Evolutionary conservation across 805 yeast genomes (phyloP).

Genomic region (Grigorovia yakushimaensis): DNA sequence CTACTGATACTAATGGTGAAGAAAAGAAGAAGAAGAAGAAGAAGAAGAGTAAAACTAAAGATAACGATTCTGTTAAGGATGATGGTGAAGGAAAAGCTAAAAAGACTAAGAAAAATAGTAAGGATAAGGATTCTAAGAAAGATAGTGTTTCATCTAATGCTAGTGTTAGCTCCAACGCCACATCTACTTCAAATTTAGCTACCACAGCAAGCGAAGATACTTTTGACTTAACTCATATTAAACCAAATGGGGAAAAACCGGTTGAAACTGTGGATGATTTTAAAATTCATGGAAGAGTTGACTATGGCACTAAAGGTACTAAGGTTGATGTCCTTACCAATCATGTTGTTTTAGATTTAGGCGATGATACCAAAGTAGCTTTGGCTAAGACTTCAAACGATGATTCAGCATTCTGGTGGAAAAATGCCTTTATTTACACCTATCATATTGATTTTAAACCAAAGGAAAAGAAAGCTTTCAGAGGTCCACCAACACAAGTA

Average conservation of each 20-base stretch:
- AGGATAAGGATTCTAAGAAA: conserved; percentile 1
- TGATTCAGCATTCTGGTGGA: conserved; percentile 14
- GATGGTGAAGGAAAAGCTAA: conserved; percentile 1
- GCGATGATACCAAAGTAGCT: conserved; percentile 9
- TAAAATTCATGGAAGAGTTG: conserved; percentile 10
- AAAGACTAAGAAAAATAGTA: conserved; percentile 1
- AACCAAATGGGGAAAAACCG: conserved; percentile 2
- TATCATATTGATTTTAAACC: conserved; percentile 14
- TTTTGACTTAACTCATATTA: conserved; percentile 9
- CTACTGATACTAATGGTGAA: not conserved
- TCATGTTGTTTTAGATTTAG: conserved; percentile 10
- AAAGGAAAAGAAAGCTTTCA: conserved; percentile 1
- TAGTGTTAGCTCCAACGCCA: not conserved
- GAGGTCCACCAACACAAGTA: conserved; percentile 7
- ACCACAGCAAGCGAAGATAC: not conserved
- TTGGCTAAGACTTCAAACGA: not conserved
- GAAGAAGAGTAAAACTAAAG: conserved; percentile 3
- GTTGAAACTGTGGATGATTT: conserved; percentile 2
- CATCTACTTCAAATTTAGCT: not conserved
- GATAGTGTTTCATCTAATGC: not conserved
- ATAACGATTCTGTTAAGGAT: not conserved
- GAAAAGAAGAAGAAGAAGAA: conserved; percentile 4
- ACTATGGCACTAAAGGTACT: conserved; percentile 20
- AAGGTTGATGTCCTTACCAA: conserved; percentile 17
- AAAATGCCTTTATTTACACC: conserved; percentile 12